Conservation (phyloP, 1,284 basidiomycete species). For the Chalciporus sp. region DNA sequence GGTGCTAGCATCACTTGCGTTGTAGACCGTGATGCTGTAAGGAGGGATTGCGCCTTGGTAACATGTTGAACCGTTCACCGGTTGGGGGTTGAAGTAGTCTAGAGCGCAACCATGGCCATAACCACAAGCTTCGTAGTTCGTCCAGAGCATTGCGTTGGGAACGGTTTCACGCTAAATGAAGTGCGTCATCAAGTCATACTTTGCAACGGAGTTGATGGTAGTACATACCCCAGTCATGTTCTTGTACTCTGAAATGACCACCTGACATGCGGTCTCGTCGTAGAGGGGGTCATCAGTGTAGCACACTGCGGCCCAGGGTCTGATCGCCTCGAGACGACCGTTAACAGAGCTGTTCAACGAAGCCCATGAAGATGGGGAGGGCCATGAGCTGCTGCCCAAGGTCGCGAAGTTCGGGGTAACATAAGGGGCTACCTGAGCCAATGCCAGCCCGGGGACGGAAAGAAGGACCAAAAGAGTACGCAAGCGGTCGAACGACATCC, state of each 20-base stretch:
- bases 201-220: not conserved
- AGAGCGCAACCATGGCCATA: constrained; percentile 12
- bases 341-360: constrained; percentile 7
- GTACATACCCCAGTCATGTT: constrained; percentile 2
- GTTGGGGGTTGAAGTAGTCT: constrained; percentile 18
- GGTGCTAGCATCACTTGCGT: constrained; percentile 18
- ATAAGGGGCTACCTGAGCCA: not conserved
- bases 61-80: constrained; percentile 12
- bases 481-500: not conserved
- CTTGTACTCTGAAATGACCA: constrained; percentile 5
- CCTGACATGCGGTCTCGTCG: constrained; percentile 2
- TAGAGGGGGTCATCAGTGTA: constrained; percentile 7
- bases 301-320: constrained; percentile 12
- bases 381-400: constrained; percentile 4
- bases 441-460: not conserved
- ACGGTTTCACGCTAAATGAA: constrained; percentile 10
- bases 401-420: not conserved
- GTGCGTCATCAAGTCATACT: not conserved
- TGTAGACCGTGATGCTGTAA: constrained; percentile 14
- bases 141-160: constrained; percentile 18
- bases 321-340: constrained; percentile 9
- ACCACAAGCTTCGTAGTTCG: constrained; percentile 21
- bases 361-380: constrained; percentile 2
- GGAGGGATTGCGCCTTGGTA: constrained; percentile 19
- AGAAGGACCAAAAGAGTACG: not conserved